Conservation (phyloP, 768 basidiomycete species). For the Leccinum broughii region DNA sequence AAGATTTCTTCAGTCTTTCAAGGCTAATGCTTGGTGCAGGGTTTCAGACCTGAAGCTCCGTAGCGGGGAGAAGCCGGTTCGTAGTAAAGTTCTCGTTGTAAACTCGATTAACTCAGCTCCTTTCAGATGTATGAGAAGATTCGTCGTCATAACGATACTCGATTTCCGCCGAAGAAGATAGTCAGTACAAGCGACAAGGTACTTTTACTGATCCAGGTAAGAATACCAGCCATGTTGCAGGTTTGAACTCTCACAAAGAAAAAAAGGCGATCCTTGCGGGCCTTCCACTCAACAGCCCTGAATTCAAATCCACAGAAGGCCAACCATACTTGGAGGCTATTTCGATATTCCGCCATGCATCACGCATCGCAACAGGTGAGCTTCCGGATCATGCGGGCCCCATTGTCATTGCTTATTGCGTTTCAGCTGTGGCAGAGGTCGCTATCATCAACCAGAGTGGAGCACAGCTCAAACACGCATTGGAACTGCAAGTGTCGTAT, state of each 20-base stretch:
- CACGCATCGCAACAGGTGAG: slow-evolving; percentile 74
- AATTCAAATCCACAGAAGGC: slow-evolving; percentile 71
- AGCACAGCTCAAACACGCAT: slow-evolving; percentile 63
- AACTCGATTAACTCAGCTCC: not conserved
- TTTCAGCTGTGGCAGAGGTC: slow-evolving; percentile 74
- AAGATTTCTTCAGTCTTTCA: not conserved
- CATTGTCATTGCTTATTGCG: slow-evolving; percentile 4
- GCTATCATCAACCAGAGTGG: slow-evolving; percentile 67
- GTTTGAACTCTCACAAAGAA: slow-evolving; percentile 7
- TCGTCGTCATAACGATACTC: slow-evolving; percentile 71
- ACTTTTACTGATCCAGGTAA: slow-evolving; percentile 76
- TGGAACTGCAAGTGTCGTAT: slow-evolving; percentile 64
- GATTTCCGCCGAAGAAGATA: slow-evolving; percentile 70
- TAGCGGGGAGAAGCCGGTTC: slow-evolving; percentile 72
- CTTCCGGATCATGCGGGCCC: not conserved
- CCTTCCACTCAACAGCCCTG: slow-evolving; percentile 64
- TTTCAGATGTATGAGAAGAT: slow-evolving; percentile 63
- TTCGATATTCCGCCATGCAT: slow-evolving; percentile 70
- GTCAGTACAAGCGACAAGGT: slow-evolving; percentile 77
- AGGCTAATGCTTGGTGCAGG: slow-evolving; percentile 38
- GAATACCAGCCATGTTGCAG: slow-evolving; percentile 3
- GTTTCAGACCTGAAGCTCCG: slow-evolving; percentile 69
- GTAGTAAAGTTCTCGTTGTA: not conserved
- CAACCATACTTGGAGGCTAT: slow-evolving; percentile 72
- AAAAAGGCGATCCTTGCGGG: slow-evolving; percentile 69